Conservation (phyloP, 345 rosid species). For the Brassica rapa region DNA sequence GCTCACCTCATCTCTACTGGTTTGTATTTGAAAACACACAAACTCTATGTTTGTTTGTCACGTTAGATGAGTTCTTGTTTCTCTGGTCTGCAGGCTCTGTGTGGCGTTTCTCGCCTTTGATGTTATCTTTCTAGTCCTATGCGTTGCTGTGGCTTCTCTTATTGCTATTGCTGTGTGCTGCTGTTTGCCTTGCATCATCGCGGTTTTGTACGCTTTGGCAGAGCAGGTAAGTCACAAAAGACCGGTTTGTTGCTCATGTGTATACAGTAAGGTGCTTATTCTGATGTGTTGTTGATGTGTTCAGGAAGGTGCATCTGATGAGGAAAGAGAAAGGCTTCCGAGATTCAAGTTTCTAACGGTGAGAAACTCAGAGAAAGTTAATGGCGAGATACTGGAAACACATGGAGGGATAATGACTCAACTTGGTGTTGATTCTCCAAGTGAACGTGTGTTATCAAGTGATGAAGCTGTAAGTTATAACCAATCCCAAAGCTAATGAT, state of each 20-base stretch:
- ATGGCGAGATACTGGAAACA: conserved; percentile 53
- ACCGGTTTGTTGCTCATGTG: not conserved
- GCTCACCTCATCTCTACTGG: conserved; percentile 83
- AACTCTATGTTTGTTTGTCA: conserved; percentile 43
- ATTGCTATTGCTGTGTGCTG: conserved; percentile 87
- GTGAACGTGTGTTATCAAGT: conserved; percentile 51
- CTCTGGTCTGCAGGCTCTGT: conserved; percentile 51
- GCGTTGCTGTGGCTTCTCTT: conserved; percentile 69
- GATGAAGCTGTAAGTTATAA: conserved; percentile 76
- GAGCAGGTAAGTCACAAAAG: conserved; percentile 55
- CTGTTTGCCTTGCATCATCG: conserved; percentile 94
- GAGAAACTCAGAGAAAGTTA: conserved; percentile 50
- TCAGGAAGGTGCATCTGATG: conserved; percentile 88
- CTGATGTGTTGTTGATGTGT: not conserved
- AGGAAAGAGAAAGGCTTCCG: conserved; percentile 68
- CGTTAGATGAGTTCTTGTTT: not conserved
- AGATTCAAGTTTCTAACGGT: conserved; percentile 56
- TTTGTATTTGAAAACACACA: conserved; percentile 31
- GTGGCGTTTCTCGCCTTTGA: conserved; percentile 80
- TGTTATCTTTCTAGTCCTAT: conserved; percentile 71
- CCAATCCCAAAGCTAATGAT: not conserved
- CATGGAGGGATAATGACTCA: conserved; percentile 69
- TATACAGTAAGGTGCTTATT: not conserved
- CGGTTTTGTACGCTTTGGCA: conserved; percentile 74
- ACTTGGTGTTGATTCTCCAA: conserved; percentile 54